These are phyloP conservation scores for Plasmodium knowlesi DNA, from an alignment of 169 alveolate species.

Conservation along the genomic window DNA sequence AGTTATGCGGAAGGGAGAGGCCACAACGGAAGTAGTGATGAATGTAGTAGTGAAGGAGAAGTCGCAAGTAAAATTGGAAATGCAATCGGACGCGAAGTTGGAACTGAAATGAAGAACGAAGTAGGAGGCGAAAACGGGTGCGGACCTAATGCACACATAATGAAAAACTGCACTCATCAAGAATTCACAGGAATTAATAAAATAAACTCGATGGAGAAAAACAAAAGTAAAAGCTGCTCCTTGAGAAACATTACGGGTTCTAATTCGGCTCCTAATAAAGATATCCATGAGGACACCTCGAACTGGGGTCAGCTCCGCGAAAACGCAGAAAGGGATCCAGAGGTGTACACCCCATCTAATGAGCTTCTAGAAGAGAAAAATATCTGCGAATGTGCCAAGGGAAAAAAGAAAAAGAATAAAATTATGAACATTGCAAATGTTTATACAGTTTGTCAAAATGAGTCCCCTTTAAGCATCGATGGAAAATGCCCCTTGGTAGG, in stretches of 20 bases:
- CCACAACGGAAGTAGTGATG: background rate
- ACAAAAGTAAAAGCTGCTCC: slow-evolving; percentile 18
- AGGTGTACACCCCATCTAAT: background rate
- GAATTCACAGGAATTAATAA: background rate
- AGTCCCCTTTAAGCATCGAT: background rate
- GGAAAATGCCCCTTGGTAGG: background rate
- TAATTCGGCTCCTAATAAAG: background rate
- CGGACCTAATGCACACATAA: background rate
- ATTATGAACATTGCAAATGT: background rate
- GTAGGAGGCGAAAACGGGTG: background rate
- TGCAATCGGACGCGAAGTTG: background rate
- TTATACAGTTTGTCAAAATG: background rate
- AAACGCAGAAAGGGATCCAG: background rate
- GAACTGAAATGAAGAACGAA: background rate
- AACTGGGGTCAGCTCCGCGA: background rate
- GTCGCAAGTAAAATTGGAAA: background rate
- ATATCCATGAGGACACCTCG: background rate
- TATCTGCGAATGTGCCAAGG: background rate
- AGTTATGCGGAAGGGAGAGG: background rate
- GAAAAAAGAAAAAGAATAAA: background rate
- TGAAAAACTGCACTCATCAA: background rate
- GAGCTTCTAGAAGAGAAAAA: background rate
- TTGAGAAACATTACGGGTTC: background rate
- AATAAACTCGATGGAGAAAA: background rate
- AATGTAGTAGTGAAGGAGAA: background rate